Percentiles rank a stretch among this genome's conserved stretches.
Conservation (phyloP, 176 grass and related monocot species). For the Coix lacrymajobi region DNA sequence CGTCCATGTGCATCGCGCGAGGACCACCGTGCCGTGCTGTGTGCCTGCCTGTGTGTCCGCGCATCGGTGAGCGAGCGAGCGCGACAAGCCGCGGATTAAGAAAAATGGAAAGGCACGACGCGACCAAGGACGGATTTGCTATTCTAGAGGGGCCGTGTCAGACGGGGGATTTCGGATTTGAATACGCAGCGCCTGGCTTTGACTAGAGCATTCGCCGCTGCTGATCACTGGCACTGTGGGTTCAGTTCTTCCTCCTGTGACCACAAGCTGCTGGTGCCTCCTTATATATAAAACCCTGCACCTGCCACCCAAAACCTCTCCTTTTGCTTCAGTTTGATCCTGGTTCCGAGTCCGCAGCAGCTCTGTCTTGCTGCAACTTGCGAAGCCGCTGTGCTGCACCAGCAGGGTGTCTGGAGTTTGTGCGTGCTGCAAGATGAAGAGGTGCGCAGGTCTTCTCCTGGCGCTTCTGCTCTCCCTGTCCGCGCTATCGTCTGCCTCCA, state of each 20-base stretch:
- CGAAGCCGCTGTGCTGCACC: neutral
- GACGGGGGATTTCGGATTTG: slow-evolving; percentile 30
- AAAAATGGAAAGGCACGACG: slow-evolving; percentile 24
- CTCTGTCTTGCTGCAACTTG: neutral
- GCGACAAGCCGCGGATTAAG: slow-evolving; percentile 39
- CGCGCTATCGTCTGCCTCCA: slow-evolving; percentile 9
- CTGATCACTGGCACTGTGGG: neutral
- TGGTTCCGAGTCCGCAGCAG: slow-evolving; percentile 8
- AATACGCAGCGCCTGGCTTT: slow-evolving; percentile 36
- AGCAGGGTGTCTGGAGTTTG: neutral
- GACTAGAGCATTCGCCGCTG: slow-evolving; percentile 10
- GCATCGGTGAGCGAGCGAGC: slow-evolving; percentile 17
- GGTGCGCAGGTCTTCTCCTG: slow-evolving; percentile 21
- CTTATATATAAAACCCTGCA: slow-evolving; percentile 47
- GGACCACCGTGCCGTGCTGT: slow-evolving; percentile 19
- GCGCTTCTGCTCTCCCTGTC: slow-evolving; percentile 32
- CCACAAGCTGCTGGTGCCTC: neutral
- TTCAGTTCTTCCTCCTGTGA: neutral
- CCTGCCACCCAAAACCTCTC: slow-evolving; percentile 32
- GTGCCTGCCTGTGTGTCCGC: neutral
- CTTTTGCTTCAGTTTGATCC: slow-evolving; percentile 9
- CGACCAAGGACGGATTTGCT: slow-evolving; percentile 28
- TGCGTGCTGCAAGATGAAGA: slow-evolving; percentile 1
- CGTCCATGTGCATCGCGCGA: slow-evolving; percentile 17
- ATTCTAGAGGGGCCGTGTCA: slow-evolving; percentile 44